These are phyloP conservation scores for Anthoceros angustus DNA, from an alignment of 225 moss, liverwort and hornwort species.

Conservation along the genomic window DNA sequence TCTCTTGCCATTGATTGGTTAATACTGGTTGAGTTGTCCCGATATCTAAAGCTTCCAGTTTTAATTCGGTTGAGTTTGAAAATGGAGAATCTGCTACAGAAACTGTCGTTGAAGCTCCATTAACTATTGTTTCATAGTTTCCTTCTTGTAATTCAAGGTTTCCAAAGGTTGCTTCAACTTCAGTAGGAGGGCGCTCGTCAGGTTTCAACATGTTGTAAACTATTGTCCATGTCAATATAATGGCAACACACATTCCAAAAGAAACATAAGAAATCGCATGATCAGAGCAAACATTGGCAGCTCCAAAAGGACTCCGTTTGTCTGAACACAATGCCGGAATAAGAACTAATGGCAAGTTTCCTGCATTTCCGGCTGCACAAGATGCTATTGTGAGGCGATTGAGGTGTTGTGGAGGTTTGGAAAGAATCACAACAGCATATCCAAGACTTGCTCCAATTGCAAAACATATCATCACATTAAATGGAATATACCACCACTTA, in stretches of 20 bases:
- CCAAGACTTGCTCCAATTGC: slow-evolving; percentile 22
- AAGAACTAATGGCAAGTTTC: slow-evolving; percentile 52
- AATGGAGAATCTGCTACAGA: slow-evolving; percentile 6
- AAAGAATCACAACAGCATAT: slow-evolving; percentile 20
- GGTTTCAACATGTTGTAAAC: slow-evolving; percentile 28
- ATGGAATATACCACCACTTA: slow-evolving; percentile 68
- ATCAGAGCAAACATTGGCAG: slow-evolving; percentile 14
- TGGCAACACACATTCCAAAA: slow-evolving; percentile 61
- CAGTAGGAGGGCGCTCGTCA: background rate
- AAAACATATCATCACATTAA: slow-evolving; percentile 42
- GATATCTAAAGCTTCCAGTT: background rate
- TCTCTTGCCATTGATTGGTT: background rate
- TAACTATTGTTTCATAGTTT: background rate
- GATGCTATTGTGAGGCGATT: slow-evolving; percentile 30
- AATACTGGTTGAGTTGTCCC: background rate
- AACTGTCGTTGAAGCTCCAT: background rate
- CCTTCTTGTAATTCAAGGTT: background rate
- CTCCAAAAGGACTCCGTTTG: slow-evolving; percentile 44
- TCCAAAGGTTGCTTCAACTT: background rate
- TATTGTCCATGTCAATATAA: slow-evolving; percentile 30
- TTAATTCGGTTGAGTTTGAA: background rate
- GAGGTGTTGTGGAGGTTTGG: slow-evolving; percentile 29
- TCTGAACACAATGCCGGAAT: slow-evolving; percentile 45
- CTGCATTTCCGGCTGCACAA: slow-evolving; percentile 48
- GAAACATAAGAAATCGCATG: slow-evolving; percentile 53